Base-by-base conservation (phyloP, 257 asterid species). In the Fraxinus cuspidata region DNA sequence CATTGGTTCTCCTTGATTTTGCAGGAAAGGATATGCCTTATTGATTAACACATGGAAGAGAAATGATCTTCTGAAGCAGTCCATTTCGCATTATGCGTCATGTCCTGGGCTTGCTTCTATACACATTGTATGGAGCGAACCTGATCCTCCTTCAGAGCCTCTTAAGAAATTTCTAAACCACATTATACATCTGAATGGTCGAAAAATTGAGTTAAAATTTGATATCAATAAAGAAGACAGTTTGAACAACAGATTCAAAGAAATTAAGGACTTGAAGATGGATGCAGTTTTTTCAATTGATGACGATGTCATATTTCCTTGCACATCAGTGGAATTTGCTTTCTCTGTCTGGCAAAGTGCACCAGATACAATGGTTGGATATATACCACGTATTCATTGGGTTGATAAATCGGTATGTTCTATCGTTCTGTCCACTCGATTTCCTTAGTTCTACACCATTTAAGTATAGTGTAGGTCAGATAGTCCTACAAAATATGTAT, bases 11-110 rank as follows among this genome's bases (percentile, higher is more conserved):
- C 51, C 51, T 11, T 27, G 67, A 73, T 29, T 78, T 42, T 83
- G 76, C 88, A 93, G 97, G 83, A 84, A 81, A 84, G 97, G 97
- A 73, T 93, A 91, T 76, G 83, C 97, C 42, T 76, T 93, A 75
- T 84, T 93, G 88, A 89, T 93, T 66, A 93, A 93, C 87, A 93
- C 97, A 23, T 93, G 97, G 97, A 91, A 87, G 88, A 87, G 97
- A 88, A 86, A 91, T 74, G 97, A 91, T 83, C 97, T 93, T 53
- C 84, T 91, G 68, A 91, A 89, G 78, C 81, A 86, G 76, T 93
- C 97, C 63, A 88, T 90, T 74, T 88, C 97, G 78, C 97, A 91
- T 79, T 91, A 91, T 73, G 82, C 90, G 65, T 85, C 92, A 21
- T 90, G 97, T 75, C 92, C 90, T 42, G 87, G 91, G 64, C 94